These are phyloP conservation scores for Picochlorum sp. DNA, from an alignment of 139 green algal species.

Conservation along the genomic window DNA sequence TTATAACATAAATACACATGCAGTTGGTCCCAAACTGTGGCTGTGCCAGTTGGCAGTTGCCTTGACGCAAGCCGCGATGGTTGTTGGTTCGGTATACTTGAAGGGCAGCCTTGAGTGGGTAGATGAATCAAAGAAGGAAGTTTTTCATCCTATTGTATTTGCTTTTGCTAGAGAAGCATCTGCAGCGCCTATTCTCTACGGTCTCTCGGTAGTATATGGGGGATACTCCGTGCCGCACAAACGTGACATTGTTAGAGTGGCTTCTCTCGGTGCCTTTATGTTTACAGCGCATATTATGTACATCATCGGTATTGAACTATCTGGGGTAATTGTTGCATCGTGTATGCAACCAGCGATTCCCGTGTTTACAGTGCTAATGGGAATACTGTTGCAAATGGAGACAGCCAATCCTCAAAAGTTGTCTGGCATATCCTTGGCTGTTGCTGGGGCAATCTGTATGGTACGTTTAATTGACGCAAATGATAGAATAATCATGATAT, in stretches of 20 bases:
- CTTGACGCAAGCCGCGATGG: constrained; percentile 38
- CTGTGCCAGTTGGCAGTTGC: constrained; percentile 35
- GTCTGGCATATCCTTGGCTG: constrained; percentile 33
- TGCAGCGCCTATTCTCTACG: constrained; percentile 34
- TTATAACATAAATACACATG: background rate
- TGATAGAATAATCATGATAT: background rate
- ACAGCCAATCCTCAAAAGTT: constrained; percentile 47
- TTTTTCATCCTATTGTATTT: constrained; percentile 44
- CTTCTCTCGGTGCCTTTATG: constrained; percentile 24
- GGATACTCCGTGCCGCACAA: background rate
- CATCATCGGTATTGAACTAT: constrained; percentile 56
- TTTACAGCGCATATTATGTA: constrained; percentile 59
- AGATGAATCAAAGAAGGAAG: constrained; percentile 7
- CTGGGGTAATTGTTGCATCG: constrained; percentile 50
- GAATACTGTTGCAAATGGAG: constrained; percentile 32
- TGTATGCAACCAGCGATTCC: constrained; percentile 68
- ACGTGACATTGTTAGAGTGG: constrained; percentile 8
- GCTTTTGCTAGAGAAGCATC: constrained; percentile 31
- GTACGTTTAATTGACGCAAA: constrained; percentile 20
- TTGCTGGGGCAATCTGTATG: constrained; percentile 43
- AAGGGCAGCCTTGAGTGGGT: constrained; percentile 24
- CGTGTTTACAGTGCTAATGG: constrained; percentile 47
- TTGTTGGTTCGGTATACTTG: constrained; percentile 42
- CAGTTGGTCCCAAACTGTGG: constrained; percentile 15
- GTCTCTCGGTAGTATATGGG: constrained; percentile 13